These are phyloP conservation scores for Suhomyces vadensis DNA, from an alignment of 805 yeast genomes.

Conservation along the genomic window DNA sequence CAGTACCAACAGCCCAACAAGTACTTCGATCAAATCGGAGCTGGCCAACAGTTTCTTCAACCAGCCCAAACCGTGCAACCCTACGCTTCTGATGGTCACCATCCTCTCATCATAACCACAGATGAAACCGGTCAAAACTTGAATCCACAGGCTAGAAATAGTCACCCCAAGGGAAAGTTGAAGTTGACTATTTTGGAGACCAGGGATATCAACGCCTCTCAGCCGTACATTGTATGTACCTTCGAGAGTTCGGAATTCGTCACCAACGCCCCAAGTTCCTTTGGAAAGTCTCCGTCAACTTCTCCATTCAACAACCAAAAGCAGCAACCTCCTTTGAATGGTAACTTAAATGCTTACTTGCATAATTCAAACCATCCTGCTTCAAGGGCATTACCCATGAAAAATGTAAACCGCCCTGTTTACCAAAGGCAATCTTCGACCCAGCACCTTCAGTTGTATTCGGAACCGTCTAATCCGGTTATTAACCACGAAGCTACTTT, in stretches of 20 bases:
- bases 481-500: conserved; percentile 94
- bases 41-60: background rate
- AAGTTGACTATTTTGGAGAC: conserved; percentile 83
- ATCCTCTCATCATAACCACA: conserved; percentile 39
- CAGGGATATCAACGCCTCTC: conserved; percentile 60
- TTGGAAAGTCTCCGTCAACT: conserved; percentile 29
- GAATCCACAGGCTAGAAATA: conserved; percentile 23
- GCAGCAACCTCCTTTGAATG: conserved; percentile 16
- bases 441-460: conserved; percentile 32
- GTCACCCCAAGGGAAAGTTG: conserved; percentile 75
- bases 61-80: conserved; percentile 9
- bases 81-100: conserved; percentile 14
- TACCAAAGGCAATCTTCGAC: conserved; percentile 42
- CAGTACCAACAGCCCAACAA: conserved; percentile 4
- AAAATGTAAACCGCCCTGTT: conserved; percentile 27
- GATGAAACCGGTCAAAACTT: conserved; percentile 41
- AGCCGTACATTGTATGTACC: conserved; percentile 88
- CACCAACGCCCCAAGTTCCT: conserved; percentile 71
- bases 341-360: conserved; percentile 13
- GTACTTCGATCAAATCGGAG: conserved; percentile 3
- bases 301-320: conserved; percentile 12
- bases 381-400: conserved; percentile 14
- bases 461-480: conserved; percentile 43
- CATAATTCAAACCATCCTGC: conserved; percentile 12
- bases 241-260: conserved; percentile 91